A percentile compares a stretch with the other conserved stretches of the same genome.
Evolutionary conservation across 371 early-diverging fungal genomes (phyloP).

Genomic region (Mortierella sp.): DNA sequence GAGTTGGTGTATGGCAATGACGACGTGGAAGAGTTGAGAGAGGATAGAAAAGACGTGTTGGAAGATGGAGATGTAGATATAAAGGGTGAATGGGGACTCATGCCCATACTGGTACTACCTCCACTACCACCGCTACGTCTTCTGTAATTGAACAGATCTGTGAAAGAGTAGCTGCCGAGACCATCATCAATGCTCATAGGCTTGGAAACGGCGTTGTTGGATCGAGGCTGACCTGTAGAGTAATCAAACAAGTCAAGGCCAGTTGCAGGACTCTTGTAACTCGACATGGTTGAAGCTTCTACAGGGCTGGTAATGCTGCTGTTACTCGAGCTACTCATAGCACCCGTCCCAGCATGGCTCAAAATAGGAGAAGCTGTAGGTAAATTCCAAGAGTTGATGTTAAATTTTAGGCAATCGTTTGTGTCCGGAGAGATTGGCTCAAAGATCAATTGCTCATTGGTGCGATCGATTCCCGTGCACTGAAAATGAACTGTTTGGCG

Average conservation of each 20-base stretch:
- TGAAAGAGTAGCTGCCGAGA: constrained; percentile 16
- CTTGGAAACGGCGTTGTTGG: neutral
- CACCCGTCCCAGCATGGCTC: neutral
- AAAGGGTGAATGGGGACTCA: neutral
- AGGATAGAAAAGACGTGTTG: constrained; percentile 10
- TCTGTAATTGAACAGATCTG: constrained; percentile 13
- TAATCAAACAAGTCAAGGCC: constrained; percentile 44
- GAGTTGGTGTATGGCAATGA: neutral
- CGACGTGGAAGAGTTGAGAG: constrained; percentile 1
- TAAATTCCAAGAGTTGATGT: constrained; percentile 42
- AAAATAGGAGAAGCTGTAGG: constrained; percentile 11
- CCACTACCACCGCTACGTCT: neutral
- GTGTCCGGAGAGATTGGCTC: constrained; percentile 19
- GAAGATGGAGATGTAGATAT: constrained; percentile 11
- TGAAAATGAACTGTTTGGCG: constrained; percentile 35
- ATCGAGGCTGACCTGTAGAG: constrained; percentile 26
- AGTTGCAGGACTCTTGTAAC: constrained; percentile 21
- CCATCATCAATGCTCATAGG: neutral
- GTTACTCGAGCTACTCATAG: neutral
- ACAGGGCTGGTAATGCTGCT: neutral
- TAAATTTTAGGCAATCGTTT: constrained; percentile 32
- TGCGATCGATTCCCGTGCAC: constrained; percentile 42
- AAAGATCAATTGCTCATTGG: constrained; percentile 39
- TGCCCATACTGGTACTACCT: neutral
- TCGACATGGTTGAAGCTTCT: neutral